Evolutionary conservation across 345 rosid species (phyloP).

Genomic region (Stellera chamaejasme): DNA sequence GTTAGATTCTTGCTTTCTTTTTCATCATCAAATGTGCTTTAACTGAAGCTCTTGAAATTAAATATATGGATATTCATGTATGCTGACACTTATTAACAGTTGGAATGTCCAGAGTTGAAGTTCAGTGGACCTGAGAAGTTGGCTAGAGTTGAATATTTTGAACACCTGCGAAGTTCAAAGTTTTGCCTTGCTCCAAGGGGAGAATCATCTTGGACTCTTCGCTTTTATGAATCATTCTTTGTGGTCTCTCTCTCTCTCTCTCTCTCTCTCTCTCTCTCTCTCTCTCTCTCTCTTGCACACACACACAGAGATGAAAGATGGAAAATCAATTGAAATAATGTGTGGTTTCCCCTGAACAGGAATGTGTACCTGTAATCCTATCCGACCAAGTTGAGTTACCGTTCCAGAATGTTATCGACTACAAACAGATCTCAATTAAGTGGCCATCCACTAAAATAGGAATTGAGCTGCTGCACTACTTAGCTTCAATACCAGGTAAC

Average conservation of each 20-base stretch:
- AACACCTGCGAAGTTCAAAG: slow-evolving; percentile 82
- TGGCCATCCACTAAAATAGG: slow-evolving; percentile 89
- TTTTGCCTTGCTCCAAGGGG: slow-evolving; percentile 98
- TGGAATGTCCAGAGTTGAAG: slow-evolving; percentile 95
- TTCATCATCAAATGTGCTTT: no score
- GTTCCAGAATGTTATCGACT: slow-evolving; percentile 86
- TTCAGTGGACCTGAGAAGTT: slow-evolving; percentile 79
- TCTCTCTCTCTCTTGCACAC: background rate
- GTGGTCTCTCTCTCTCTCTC: slow-evolving; percentile 52
- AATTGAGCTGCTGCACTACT: slow-evolving; percentile 64
- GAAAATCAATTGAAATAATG: background rate
- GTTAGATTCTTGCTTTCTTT: background rate
- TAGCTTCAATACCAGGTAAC: slow-evolving; percentile 72
- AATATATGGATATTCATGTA: background rate
- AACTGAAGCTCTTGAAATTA: no score
- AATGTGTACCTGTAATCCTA: slow-evolving; percentile 88
- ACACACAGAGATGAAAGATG: background rate
- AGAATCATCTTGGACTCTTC: slow-evolving; percentile 97
- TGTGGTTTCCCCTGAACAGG: slow-evolving; percentile 37
- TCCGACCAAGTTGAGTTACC: slow-evolving; percentile 90
- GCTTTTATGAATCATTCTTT: slow-evolving; percentile 90
- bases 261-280: slow-evolving; percentile 5
- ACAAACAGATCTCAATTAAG: slow-evolving; percentile 72
- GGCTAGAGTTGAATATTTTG: slow-evolving; percentile 76
- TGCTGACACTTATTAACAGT: slow-evolving; percentile 45